These are phyloP conservation scores for Prunus armeniaca DNA, from an alignment of 306 rosid species.

Conservation along the genomic window DNA sequence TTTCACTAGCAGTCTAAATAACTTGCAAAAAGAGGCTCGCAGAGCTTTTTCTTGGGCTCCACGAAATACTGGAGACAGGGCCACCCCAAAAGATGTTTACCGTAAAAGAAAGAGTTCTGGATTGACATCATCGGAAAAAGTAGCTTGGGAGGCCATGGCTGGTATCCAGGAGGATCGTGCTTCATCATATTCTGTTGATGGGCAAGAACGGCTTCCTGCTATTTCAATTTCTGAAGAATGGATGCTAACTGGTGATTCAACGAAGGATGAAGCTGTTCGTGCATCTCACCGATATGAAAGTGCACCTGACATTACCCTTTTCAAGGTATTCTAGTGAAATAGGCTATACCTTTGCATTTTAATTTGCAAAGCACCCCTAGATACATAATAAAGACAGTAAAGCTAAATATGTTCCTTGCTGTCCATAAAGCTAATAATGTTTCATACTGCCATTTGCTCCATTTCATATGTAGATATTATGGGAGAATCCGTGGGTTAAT, in stretches of 20 bases:
- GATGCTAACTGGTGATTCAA: conserved; percentile 87
- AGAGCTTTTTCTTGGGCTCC: conserved; percentile 99
- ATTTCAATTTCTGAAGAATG: conserved; percentile 91
- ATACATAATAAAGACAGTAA: neutral
- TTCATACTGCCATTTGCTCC: neutral
- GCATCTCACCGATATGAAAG: conserved; percentile 89
- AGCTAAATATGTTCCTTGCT: neutral
- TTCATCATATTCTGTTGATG: conserved; percentile 72
- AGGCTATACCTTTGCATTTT: neutral
- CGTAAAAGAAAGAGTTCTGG: conserved; percentile 98
- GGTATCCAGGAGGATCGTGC: conserved; percentile 92
- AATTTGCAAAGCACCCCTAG: neutral
- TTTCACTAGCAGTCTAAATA: conserved; percentile 79
- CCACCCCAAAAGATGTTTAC: conserved; percentile 77
- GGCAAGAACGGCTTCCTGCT: conserved; percentile 90
- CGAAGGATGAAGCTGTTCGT: conserved; percentile 74
- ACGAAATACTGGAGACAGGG: conserved; percentile 64
- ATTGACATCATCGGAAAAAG: conserved; percentile 82
- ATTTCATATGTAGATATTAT: neutral
- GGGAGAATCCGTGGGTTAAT: neutral
- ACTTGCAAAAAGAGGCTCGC: conserved; percentile 95
- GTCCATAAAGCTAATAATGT: neutral
- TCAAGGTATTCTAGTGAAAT: conserved; percentile 61
- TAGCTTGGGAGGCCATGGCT: conserved; percentile 98
- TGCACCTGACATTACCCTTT: conserved; percentile 88